Evolutionary conservation across 192 early-diverging fungal species (phyloP), one percentile per base, ranked within the genome.

Genomic region (Backusella australiensis): DNA sequence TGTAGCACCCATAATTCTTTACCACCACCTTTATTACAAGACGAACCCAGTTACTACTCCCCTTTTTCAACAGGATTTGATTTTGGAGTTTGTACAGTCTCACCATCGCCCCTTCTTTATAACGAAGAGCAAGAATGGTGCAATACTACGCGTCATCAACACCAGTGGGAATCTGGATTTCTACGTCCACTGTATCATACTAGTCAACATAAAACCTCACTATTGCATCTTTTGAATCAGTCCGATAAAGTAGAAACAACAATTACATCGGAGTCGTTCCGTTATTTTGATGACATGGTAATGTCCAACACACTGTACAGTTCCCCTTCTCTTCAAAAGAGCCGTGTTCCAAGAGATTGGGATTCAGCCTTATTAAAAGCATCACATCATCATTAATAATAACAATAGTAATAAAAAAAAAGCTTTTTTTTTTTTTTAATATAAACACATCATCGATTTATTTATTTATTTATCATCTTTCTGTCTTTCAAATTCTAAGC

Each of bases 401-500:
- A 56, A 56, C 8, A 14, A 68, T 68, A 35, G 4, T 35, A 34
- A 67, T 67, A 67, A 34, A 67, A 19, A 67, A 29, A 29, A 6
- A 0, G 11, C 3, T 69, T n/a, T 69, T 23, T 32, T 36, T 32
- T 36, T 32, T 21, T 12, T 12, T 12, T 46, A 49, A 46, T 44
- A 71, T 71, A 46, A 44, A 29, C 19, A n/a, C 15, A 56, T 63
- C 11, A 8, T 29, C 56, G 9, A n/a, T 71, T 44, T 39, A 39
- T 46, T 71, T 39, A 39, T 46, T 71, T 71, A 44, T 71, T 71
- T 71, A 71, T 49, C 26, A 26, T 44, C 26, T 71, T 44, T 35
- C 29, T 44, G 15, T 76, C 70, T 23, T 34, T 79, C 72, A 68
- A 76, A 80, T 35, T 77, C 72, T 32, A 87, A 36, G 21, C 86